Conservation (phyloP, 1,284 basidiomycete genomes). For the Boletus mariae region DNA sequence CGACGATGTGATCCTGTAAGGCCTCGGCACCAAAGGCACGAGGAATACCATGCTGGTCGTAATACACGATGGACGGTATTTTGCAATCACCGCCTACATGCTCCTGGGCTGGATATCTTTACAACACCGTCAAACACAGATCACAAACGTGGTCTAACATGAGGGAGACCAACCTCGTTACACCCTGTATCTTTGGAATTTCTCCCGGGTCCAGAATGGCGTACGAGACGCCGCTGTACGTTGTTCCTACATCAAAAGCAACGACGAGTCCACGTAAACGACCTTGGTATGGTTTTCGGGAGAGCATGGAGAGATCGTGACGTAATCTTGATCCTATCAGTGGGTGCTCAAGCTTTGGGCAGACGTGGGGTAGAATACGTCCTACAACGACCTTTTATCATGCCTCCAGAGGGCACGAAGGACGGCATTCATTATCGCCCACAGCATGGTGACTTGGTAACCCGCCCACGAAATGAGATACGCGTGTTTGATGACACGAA, state of each 20-base stretch:
- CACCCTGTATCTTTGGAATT: constrained; percentile 43
- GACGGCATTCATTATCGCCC: no score
- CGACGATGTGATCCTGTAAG: constrained; percentile 37
- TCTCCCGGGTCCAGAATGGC: constrained; percentile 44
- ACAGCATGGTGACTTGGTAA: no score
- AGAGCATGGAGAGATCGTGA: constrained; percentile 32
- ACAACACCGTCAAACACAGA: constrained; percentile 1
- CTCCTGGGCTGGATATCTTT: constrained; percentile 43
- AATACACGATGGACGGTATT: constrained; percentile 55
- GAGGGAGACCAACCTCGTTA: constrained; percentile 37
- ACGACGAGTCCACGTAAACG: constrained; percentile 41
- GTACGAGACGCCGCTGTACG: constrained; percentile 50
- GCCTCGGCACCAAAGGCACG: constrained; percentile 54
- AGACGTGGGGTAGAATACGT: not conserved
- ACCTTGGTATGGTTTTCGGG: constrained; percentile 34
- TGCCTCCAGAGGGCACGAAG: no score
- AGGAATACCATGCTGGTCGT: constrained; percentile 43
- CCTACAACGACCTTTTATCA: not conserved
- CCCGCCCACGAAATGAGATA: no score
- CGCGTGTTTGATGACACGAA: no score
- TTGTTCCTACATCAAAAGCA: constrained; percentile 52
- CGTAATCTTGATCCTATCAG: no score
- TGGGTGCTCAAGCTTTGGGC: no score
- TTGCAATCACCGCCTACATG: constrained; percentile 44
- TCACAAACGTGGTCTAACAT: constrained; percentile 4